Percentiles rank a stretch among this genome's conserved stretches.
phyloP scores from a whole-genome alignment of 352 stramenopile species.

The Pythium diclinum region DNA sequence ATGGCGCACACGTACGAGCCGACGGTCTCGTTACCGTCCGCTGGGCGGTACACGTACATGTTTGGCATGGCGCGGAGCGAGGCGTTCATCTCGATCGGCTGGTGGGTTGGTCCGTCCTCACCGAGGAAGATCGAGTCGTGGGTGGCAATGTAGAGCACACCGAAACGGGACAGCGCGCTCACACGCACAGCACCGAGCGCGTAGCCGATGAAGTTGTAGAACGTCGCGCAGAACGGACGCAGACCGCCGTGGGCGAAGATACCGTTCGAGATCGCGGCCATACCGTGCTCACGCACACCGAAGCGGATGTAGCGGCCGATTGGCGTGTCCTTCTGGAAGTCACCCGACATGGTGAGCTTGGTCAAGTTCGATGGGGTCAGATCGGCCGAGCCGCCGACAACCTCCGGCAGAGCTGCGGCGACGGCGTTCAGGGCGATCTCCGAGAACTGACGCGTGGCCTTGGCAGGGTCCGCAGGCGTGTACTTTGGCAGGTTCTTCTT shows the following conservation, averaged over 20 bases:
- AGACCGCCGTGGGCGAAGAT: slow-evolving; percentile 97
- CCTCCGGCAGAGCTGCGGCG: slow-evolving; percentile 91
- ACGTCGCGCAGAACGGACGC: slow-evolving; percentile 98
- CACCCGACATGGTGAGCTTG: slow-evolving; percentile 91
- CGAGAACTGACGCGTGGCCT: slow-evolving; percentile 94
- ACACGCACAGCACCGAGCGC: slow-evolving; percentile 94
- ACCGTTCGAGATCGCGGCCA: slow-evolving; percentile 98
- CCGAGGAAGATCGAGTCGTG: slow-evolving; percentile 99
- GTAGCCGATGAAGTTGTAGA: slow-evolving; percentile 99
- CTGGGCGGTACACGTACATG: slow-evolving; percentile 96
- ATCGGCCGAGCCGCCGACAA: slow-evolving; percentile 98
- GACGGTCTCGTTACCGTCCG: slow-evolving; percentile 98
- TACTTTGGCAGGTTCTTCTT: slow-evolving; percentile 92
- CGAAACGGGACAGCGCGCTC: slow-evolving; percentile 93
- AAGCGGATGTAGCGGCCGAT: slow-evolving; percentile 97
- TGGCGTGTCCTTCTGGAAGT: slow-evolving; percentile 97
- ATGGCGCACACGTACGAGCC: slow-evolving; percentile 92
- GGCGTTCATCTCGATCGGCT: slow-evolving; percentile 98
- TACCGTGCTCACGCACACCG: slow-evolving; percentile 98
- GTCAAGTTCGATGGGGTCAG: slow-evolving; percentile 98
- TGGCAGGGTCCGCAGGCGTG: slow-evolving; percentile 80
- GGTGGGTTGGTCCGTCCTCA: slow-evolving; percentile 99
- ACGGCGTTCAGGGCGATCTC: slow-evolving; percentile 95
- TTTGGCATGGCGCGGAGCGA: slow-evolving; percentile 96
- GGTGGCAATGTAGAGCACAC: slow-evolving; percentile 98